phyloP scores from a whole-genome alignment of 2,329 filamentous ascomycete genomes.

The Sclerotinia trifoliorum region DNA sequence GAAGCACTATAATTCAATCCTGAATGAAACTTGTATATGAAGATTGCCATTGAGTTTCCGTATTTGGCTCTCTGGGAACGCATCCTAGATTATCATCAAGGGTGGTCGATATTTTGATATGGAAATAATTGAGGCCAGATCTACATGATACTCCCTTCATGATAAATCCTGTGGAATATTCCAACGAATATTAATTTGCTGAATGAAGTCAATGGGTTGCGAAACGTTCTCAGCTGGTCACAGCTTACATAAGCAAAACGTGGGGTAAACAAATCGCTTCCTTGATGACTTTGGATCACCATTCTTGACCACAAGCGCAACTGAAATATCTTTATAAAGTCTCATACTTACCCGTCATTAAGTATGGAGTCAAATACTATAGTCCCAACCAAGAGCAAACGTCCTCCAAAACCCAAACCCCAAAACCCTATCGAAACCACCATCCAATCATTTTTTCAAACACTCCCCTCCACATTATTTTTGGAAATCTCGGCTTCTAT shows the following conservation, averaged over 20 bases:
- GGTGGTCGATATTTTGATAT: too few species aligned
- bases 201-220: neutral
- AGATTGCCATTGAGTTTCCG: too few species aligned
- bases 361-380: neutral
- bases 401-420: constrained; percentile 38
- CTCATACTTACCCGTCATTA: neutral
- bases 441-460: constrained; percentile 42
- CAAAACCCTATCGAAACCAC: constrained; percentile 43
- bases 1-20: neutral
- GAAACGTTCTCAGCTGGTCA: too few species aligned
- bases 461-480: constrained; percentile 30
- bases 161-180: neutral
- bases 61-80: neutral
- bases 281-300: neutral
- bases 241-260: constrained; percentile 9
- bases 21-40: too few species aligned
- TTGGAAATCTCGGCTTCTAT: constrained; percentile 27
- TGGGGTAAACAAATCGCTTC: neutral
- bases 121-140: too few species aligned
- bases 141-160: neutral
- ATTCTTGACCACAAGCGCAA: neutral
- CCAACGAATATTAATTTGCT: neutral
- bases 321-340: neutral
- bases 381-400: constrained; percentile 1
- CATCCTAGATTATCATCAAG: neutral